Conservation (phyloP, 306 rosid genomes). For the Carpinus viminea region DNA sequence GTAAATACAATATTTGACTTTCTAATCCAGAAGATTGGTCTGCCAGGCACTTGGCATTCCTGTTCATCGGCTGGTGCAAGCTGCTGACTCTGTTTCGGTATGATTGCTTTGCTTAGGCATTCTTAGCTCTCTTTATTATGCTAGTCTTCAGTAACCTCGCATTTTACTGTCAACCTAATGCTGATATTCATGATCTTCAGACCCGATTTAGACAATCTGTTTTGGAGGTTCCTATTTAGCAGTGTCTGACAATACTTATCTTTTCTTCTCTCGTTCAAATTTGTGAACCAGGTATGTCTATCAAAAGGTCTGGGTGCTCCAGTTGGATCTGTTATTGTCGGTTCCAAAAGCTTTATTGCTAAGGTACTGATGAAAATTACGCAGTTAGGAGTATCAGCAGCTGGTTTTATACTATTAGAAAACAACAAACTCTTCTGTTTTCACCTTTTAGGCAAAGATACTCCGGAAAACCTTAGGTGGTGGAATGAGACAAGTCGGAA, state of each 20-base stretch:
- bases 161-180: neutral
- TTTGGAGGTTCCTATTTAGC: neutral
- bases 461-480: slow-evolving; percentile 92
- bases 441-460: slow-evolving; percentile 60
- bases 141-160: neutral
- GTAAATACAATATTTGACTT: neutral
- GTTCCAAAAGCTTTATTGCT: slow-evolving; percentile 67
- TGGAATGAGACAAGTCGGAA: slow-evolving; percentile 91
- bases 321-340: slow-evolving; percentile 84
- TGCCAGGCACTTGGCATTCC: slow-evolving; percentile 94
- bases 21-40: slow-evolving; percentile 27
- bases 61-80: slow-evolving; percentile 78
- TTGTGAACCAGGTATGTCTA: slow-evolving; percentile 67
- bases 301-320: slow-evolving; percentile 98
- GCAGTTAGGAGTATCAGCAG: neutral
- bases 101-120: slow-evolving; percentile 15
- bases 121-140: slow-evolving; percentile 5
- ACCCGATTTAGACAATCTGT: neutral
- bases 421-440: neutral
- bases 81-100: slow-evolving; percentile 87
- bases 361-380: slow-evolving; percentile 52
- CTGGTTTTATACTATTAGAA: neutral
- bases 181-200: neutral
- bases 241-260: neutral
- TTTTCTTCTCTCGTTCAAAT: slow-evolving; percentile 10